phyloP scores from a whole-genome alignment of 208 protist species.

The Crithidia thermophila region DNA sequence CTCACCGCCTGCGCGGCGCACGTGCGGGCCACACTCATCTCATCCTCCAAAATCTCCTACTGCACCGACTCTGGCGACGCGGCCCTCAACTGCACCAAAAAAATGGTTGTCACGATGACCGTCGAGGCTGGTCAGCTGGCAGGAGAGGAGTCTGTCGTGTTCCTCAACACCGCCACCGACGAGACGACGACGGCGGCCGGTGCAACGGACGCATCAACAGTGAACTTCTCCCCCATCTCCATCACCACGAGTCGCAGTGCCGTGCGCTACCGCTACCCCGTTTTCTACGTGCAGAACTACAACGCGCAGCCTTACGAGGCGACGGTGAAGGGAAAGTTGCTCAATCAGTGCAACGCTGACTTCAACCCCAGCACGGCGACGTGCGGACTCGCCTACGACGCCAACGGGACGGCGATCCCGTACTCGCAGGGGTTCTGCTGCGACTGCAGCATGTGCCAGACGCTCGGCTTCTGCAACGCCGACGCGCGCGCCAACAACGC shows the following conservation, averaged over 20 bases:
- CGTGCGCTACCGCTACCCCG: conserved; percentile 79
- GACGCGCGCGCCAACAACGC: conserved; percentile 46
- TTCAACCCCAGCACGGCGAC: conserved; percentile 50
- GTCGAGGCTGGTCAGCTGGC: conserved; percentile 63
- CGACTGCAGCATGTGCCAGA: conserved; percentile 66
- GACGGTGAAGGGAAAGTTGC: conserved; percentile 43
- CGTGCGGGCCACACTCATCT: conserved; percentile 41
- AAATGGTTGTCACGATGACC: conserved; percentile 79
- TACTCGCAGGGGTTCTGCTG: conserved; percentile 92
- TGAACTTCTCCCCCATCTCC: conserved; percentile 62
- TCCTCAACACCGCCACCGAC: conserved; percentile 58
- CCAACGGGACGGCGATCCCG: conserved; percentile 45
- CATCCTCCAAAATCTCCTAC: conserved; percentile 74
- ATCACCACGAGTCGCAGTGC: conserved; percentile 63
- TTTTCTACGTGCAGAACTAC: conserved; percentile 84
- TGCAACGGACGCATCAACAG: conserved; percentile 16
- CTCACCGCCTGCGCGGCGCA: not conserved
- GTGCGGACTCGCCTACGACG: conserved; percentile 66
- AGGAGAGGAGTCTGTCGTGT: conserved; percentile 67
- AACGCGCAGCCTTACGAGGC: conserved; percentile 87
- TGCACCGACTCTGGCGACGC: conserved; percentile 57
- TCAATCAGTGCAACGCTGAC: conserved; percentile 67
- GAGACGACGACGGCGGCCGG: conserved; percentile 37
- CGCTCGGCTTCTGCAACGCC: conserved; percentile 62
- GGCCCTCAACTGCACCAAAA: conserved; percentile 62